Base-by-base conservation (phyloP, 176 grass and related monocot species). In the Triticum turgidum region DNA sequence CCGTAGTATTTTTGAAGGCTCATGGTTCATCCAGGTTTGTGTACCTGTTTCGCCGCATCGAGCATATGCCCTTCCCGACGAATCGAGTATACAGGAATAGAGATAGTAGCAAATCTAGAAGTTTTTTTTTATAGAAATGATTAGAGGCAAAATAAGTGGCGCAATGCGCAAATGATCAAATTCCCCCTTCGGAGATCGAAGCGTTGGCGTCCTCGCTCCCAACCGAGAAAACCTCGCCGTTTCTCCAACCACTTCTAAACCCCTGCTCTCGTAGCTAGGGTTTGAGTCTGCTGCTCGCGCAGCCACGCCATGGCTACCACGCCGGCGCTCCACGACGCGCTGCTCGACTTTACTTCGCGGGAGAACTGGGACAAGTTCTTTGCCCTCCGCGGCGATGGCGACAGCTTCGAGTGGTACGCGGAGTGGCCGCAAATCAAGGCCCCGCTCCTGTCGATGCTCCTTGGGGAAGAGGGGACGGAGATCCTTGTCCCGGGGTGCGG, bases 321-420 rank as follows among this genome's bases (percentile, higher is more conserved):
- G 68, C 6, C 84, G 84, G 24, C 69, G 81, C 49, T 98, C 84
- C 90, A 94, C 7, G 92, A 89, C 51, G 91, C 96, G 21, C 87
- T 98, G 5, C 85, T 71, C 15, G 96, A 98, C 84, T 98, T 98
- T 90, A 98, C 96, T 13, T 96, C 93, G 76, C 93, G 91, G 87
- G 93, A 98, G 82, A 98, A 98, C 76, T 96, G 96, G 96, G 96
- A 98, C 84, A 98, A 92, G 66, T 98, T 98, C 82, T 98, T 98
- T 82, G 88, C 88, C 47, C 82, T 98, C 47, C 88, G 96, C 61
- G 96, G 93, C 82, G 39, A 84, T 25, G 93, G 93, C 86, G 96
- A 96, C 88, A 92, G 65, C 70, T 98, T 98, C 83, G 93, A 96
- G 80, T 98, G 93, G 96, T 98, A 98, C 87, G 93, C 93, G 54